Evolutionary conservation across 176 grass and related monocot genomes (phyloP).

Genomic region (Oryza australiensis): DNA sequence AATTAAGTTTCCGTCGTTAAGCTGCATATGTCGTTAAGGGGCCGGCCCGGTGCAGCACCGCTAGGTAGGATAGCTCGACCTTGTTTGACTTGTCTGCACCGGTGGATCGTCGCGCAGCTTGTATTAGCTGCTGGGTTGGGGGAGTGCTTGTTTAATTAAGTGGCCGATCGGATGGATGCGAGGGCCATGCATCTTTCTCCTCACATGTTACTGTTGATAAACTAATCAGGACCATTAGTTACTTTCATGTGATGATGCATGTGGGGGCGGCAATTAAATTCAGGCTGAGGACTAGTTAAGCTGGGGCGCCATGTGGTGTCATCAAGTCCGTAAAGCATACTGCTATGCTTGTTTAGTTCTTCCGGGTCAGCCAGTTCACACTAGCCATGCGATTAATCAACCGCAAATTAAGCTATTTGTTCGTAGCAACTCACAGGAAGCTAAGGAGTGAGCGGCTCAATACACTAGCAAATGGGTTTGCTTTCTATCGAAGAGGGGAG

Average conservation of each 20-base stretch:
- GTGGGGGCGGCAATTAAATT: conserved; percentile 12
- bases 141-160: conserved; percentile 17
- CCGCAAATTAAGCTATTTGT: background rate
- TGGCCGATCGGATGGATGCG: background rate
- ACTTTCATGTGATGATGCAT: conserved; percentile 36
- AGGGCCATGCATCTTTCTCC: background rate
- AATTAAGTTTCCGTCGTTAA: background rate
- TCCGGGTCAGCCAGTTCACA: background rate
- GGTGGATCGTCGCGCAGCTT: background rate
- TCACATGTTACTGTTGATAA: conserved; percentile 35
- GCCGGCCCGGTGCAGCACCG: background rate
- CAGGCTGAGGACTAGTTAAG: background rate
- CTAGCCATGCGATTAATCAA: background rate
- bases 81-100: conserved; percentile 30
- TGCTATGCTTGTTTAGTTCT: background rate
- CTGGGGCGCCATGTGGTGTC: conserved; percentile 25
- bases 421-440: background rate
- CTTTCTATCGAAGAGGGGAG: background rate
- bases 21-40: no score
- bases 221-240: conserved; percentile 28
- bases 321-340: conserved; percentile 21
- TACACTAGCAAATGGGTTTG: background rate
- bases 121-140: background rate
- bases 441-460: background rate
- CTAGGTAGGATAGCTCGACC: background rate